Conservation (phyloP, 2,329 filamentous ascomycete genomes). For the Graphilbum sp. region DNA sequence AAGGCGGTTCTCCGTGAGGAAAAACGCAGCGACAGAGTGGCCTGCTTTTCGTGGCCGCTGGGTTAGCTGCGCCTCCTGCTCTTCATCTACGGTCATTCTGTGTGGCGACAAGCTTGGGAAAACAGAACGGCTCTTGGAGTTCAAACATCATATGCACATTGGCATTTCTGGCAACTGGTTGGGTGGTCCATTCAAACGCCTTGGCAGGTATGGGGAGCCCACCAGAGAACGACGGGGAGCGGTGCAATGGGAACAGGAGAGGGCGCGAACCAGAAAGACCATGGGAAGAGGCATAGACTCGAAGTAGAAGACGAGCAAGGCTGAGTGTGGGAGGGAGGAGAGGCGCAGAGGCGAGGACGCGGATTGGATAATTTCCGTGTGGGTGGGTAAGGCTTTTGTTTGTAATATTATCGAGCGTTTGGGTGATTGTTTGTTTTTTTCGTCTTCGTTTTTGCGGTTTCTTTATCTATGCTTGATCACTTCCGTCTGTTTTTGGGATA, state of each 20-base stretch:
- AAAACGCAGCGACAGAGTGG: too few relatives aligned
- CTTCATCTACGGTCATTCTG: too few relatives aligned
- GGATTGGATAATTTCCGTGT: slow-evolving; percentile 4
- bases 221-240: too few relatives aligned
- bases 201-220: background rate
- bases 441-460: background rate
- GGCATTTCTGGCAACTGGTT: background rate
- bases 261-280: too few relatives aligned
- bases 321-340: too few relatives aligned
- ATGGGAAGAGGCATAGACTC: too few relatives aligned
- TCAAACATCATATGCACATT: background rate
- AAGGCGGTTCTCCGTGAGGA: too few relatives aligned
- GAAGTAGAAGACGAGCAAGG: too few relatives aligned
- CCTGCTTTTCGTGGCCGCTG: background rate
- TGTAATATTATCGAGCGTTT: slow-evolving; percentile 9
- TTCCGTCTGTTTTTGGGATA: slow-evolving; percentile 1
- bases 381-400: slow-evolving; percentile 1
- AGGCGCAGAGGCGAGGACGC: too few relatives aligned
- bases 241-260: background rate
- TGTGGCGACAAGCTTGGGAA: background rate
- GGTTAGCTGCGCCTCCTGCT: background rate
- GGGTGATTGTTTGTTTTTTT: slow-evolving; percentile 1
- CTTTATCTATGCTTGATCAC: background rate
- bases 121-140: background rate
- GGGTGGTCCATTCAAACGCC: background rate